Conservation (phyloP, 139 green algal species). For the Gonium pectorale region DNA sequence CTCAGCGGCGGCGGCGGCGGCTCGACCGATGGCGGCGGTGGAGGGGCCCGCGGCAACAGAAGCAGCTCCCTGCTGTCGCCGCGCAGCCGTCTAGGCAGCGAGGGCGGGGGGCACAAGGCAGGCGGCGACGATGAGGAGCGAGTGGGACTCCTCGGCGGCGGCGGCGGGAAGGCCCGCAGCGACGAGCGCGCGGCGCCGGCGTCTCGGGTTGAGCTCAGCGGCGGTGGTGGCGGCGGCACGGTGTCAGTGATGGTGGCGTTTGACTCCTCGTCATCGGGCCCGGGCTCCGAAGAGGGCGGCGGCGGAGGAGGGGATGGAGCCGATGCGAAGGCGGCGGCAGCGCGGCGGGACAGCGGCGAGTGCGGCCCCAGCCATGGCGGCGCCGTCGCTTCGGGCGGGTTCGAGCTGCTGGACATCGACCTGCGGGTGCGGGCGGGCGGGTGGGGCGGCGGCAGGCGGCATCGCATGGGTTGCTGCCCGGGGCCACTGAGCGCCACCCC, state of each 20-base stretch:
- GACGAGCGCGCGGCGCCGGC: no score
- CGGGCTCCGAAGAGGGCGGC: background rate
- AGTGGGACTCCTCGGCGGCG: background rate
- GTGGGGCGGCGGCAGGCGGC: no score
- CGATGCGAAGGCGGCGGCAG: no score
- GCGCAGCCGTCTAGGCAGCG: no score
- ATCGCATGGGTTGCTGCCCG: no score
- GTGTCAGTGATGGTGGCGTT: background rate
- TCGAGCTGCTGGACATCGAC: background rate
- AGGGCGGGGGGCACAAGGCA: background rate
- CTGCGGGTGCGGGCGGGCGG: no score
- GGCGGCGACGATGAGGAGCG: background rate
- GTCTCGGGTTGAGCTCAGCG: no score
- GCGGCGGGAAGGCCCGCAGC: background rate
- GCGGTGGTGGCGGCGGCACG: background rate
- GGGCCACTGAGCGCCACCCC: background rate
- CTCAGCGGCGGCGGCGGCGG: slow-evolving; percentile 1
- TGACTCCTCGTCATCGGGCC: background rate
- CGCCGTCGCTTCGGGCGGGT: background rate
- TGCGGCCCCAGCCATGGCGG: background rate
- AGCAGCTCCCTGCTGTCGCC: no score
- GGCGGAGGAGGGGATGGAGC: background rate
- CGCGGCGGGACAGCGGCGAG: no score
- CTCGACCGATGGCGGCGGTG: background rate
- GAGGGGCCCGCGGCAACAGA: no score